Evolutionary conservation across 2,329 filamentous ascomycete species (phyloP).

Genomic region (Penicillium sumatraense): DNA sequence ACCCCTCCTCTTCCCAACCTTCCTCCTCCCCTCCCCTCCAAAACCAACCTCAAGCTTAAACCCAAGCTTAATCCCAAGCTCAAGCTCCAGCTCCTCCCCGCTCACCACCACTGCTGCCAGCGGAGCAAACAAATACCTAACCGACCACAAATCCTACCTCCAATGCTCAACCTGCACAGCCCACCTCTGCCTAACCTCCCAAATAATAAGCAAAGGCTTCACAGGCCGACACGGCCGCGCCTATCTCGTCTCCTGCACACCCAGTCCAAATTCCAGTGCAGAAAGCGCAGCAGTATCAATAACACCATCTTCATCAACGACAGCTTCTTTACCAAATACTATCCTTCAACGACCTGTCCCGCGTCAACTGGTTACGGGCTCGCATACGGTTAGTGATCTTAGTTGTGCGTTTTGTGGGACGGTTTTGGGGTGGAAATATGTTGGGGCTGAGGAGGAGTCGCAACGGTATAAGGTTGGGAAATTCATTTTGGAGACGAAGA

Average conservation of each 20-base stretch:
- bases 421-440: slow-evolving; percentile 68
- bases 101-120: neutral
- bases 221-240: slow-evolving; percentile 68
- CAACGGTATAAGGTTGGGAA: slow-evolving; percentile 71
- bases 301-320: slow-evolving; percentile 32
- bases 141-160: slow-evolving; percentile 58
- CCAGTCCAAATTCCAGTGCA: slow-evolving; percentile 31
- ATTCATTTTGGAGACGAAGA: slow-evolving; percentile 66
- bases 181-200: slow-evolving; percentile 62
- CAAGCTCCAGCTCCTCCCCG: neutral
- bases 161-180: slow-evolving; percentile 63
- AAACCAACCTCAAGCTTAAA: slow-evolving; percentile 16
- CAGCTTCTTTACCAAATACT: slow-evolving; percentile 61
- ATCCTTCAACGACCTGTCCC: slow-evolving; percentile 60
- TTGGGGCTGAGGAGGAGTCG: slow-evolving; percentile 63
- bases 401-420: slow-evolving; percentile 60
- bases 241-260: slow-evolving; percentile 60
- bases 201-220: slow-evolving; percentile 69
- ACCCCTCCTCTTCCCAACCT: slow-evolving; percentile 54
- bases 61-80: neutral
- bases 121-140: slow-evolving; percentile 42
- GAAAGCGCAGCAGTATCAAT: slow-evolving; percentile 35
- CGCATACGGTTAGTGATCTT: slow-evolving; percentile 66
- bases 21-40: slow-evolving; percentile 54
- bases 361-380: slow-evolving; percentile 65